These are phyloP conservation scores for Skeletonema marinoi DNA, from an alignment of 108 stramenopile genomes.

Conservation along the genomic window DNA sequence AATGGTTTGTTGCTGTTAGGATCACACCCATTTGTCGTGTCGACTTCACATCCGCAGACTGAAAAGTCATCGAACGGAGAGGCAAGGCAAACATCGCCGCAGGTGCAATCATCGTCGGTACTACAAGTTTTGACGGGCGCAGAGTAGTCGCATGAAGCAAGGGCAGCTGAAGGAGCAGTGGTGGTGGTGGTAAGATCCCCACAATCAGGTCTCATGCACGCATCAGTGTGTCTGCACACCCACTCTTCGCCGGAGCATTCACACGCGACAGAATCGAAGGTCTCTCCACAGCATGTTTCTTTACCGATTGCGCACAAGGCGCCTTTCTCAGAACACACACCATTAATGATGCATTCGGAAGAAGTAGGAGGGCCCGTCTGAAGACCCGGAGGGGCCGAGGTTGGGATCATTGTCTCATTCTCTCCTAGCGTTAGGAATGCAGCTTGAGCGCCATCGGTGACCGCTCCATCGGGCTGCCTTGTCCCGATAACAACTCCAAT, in stretches of 20 bases:
- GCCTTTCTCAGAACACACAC: not conserved
- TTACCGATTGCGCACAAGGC: not conserved
- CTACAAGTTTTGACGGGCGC: not conserved
- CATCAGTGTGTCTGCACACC: not conserved
- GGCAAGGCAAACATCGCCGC: not conserved
- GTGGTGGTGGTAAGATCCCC: not conserved
- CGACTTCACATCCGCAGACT: not conserved
- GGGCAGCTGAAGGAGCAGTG: not conserved
- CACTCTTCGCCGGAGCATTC: not conserved
- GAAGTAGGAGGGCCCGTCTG: too few relatives aligned
- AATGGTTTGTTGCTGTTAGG: not conserved
- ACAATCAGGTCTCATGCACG: not conserved
- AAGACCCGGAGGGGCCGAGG: too few relatives aligned
- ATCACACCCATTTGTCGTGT: not conserved
- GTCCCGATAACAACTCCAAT: too few relatives aligned
- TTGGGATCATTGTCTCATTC: too few relatives aligned
- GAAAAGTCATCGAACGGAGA: not conserved
- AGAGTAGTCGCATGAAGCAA: not conserved
- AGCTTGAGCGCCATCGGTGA: too few relatives aligned
- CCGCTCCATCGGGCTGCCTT: too few relatives aligned
- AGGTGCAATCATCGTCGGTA: not conserved
- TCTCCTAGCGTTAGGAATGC: too few relatives aligned
- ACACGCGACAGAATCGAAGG: not conserved
- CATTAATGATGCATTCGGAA: not conserved
- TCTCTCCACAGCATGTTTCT: not conserved